Percentiles rank a stretch among this genome's conserved stretches.
phyloP scores from a whole-genome alignment of 768 basidiomycete species.

The Psilocybe cyanescens region DNA sequence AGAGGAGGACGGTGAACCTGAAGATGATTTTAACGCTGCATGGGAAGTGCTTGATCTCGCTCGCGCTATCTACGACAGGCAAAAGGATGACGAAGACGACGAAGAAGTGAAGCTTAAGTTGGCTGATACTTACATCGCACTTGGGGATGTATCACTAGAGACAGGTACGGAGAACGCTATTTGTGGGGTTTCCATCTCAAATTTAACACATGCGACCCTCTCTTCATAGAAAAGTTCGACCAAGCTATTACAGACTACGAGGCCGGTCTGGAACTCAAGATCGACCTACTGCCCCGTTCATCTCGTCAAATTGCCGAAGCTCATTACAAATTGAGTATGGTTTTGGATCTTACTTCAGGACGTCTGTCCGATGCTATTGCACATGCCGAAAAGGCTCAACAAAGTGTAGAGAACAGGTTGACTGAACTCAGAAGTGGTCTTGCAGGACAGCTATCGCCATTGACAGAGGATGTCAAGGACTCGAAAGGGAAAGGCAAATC shows the following conservation, averaged over 20 bases:
- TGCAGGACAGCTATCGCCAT: constrained; percentile 37
- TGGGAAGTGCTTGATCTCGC: constrained; percentile 99
- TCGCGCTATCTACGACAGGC: constrained; percentile 80
- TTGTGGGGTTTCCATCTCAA: not conserved
- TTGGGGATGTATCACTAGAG: constrained; percentile 97
- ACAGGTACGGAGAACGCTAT: constrained; percentile 62
- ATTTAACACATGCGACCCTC: constrained; percentile 1
- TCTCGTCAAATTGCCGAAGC: constrained; percentile 93
- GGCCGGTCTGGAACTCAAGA: constrained; percentile 75
- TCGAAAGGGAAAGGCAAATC: constrained; percentile 77
- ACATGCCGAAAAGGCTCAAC: constrained; percentile 81
- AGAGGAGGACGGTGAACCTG: constrained; percentile 78
- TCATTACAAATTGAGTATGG: constrained; percentile 93
- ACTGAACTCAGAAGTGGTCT: constrained; percentile 57
- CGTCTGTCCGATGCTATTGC: constrained; percentile 79
- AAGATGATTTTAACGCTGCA: constrained; percentile 97
- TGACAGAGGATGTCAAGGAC: constrained; percentile 39
- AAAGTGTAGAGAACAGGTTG: constrained; percentile 75
- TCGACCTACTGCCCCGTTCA: constrained; percentile 75
- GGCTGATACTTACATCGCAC: constrained; percentile 87
- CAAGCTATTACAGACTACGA: constrained; percentile 91
- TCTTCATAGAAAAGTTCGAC: constrained; percentile 86
- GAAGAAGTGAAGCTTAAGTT: constrained; percentile 77
- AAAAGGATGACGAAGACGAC: constrained; percentile 51
- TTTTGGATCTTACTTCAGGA: constrained; percentile 88